Evolutionary conservation across 352 stramenopile genomes (phyloP).

Genomic region (Pythium utonaiense): DNA sequence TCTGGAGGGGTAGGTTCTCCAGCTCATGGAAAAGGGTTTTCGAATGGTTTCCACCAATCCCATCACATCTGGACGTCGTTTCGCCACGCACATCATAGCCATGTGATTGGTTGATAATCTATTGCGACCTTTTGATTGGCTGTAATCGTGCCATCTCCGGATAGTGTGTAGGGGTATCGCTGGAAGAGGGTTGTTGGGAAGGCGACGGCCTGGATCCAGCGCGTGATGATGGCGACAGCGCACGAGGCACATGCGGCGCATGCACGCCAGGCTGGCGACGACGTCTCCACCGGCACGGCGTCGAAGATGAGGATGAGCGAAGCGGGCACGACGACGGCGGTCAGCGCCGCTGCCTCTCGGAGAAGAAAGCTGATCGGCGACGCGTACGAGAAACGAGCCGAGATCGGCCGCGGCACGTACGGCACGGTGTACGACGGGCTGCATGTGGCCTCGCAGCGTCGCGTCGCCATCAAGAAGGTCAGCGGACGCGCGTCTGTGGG

Average conservation of each 20-base stretch:
- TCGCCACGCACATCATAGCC: not conserved
- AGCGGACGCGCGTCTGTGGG: slow-evolving; percentile 33
- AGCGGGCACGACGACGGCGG: not conserved
- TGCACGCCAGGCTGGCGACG: slow-evolving; percentile 8
- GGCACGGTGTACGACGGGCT: slow-evolving; percentile 69
- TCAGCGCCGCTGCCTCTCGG: not conserved
- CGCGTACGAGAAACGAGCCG: slow-evolving; percentile 60
- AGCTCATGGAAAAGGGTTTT: not conserved
- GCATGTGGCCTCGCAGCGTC: slow-evolving; percentile 29
- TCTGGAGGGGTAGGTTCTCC: not conserved
- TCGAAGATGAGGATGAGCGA: slow-evolving; percentile 23
- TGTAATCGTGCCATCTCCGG: too few species aligned
- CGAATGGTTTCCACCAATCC: not conserved
- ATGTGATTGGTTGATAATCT: not conserved
- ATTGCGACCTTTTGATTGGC: too few species aligned
- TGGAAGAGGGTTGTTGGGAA: not conserved
- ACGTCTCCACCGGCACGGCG: slow-evolving; percentile 21
- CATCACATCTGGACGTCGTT: not conserved
- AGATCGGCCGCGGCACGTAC: slow-evolving; percentile 82
- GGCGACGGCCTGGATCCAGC: not conserved
- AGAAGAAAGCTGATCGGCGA: slow-evolving; percentile 51
- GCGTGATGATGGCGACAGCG: slow-evolving; percentile 15
- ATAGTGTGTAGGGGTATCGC: too few species aligned
- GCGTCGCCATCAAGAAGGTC: slow-evolving; percentile 81
- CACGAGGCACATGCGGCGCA: not conserved